Conservation (phyloP, 169 alveolate genomes). For the Plasmodium sp. region DNA sequence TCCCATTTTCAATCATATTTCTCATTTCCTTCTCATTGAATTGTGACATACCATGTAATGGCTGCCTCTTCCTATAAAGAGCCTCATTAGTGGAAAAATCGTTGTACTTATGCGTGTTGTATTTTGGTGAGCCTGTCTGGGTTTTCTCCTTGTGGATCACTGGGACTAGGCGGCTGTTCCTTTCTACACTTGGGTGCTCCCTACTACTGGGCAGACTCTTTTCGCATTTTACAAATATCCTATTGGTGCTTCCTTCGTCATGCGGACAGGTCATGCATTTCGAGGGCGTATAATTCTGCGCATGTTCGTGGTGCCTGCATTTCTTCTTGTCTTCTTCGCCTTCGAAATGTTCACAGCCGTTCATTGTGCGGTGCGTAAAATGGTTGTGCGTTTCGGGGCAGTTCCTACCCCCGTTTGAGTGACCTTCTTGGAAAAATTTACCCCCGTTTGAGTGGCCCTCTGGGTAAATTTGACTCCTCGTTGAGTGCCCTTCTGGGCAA, state of each 20-base stretch:
- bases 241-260: neutral
- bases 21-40: neutral
- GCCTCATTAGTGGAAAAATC: neutral
- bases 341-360: neutral
- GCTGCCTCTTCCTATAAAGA: neutral
- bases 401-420: neutral
- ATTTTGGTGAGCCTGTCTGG: neutral
- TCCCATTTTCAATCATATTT: neutral
- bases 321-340: neutral
- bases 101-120: neutral
- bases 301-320: neutral
- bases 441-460: neutral
- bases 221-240: conserved; percentile 11
- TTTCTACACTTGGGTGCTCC: neutral
- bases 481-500: neutral
- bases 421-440: too few relatives aligned
- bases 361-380: neutral
- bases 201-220: conserved; percentile 2
- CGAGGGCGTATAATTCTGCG: conserved; percentile 3
- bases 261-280: neutral
- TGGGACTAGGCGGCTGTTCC: neutral
- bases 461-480: neutral
- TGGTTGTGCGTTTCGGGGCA: neutral
- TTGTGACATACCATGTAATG: neutral
- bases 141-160: neutral